Percentiles rank a stretch among this genome's conserved stretches.
These are phyloP conservation scores for Acanthochlamys bracteata DNA, from an alignment of 106 monocot species.

Conservation along the genomic window DNA sequence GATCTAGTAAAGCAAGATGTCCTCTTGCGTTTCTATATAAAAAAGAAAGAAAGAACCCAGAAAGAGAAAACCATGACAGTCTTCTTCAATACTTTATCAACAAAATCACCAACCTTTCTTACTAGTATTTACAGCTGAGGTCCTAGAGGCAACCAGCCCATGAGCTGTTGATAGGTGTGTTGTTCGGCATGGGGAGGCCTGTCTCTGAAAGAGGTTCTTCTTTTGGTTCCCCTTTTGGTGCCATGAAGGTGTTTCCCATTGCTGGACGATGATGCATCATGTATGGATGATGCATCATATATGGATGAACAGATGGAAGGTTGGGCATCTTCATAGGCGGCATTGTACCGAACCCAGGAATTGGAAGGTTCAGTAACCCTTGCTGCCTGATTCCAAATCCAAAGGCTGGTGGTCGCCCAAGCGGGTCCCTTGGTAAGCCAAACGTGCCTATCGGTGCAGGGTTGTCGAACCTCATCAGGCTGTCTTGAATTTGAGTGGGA, in stretches of 20 bases:
- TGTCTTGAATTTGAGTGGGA: slow-evolving; percentile 19
- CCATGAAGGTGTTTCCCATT: slow-evolving; percentile 21
- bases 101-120: neutral
- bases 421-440: slow-evolving; percentile 18
- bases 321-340: slow-evolving; percentile 23
- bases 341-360: slow-evolving; percentile 16
- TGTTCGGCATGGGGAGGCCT: slow-evolving; percentile 7
- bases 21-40: neutral
- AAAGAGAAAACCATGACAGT: neutral
- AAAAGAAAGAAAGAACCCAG: neutral
- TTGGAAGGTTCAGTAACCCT: slow-evolving; percentile 20
- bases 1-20: too few relatives aligned
- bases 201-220: slow-evolving; percentile 14
- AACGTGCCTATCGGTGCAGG: slow-evolving; percentile 10
- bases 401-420: slow-evolving; percentile 5
- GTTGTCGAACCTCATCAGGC: slow-evolving; percentile 23
- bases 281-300: slow-evolving; percentile 20
- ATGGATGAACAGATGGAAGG: slow-evolving; percentile 18
- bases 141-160: slow-evolving; percentile 21
- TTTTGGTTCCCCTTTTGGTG: slow-evolving; percentile 22
- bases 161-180: slow-evolving; percentile 17
- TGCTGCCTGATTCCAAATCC: slow-evolving; percentile 33
- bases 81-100: neutral
- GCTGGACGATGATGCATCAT: slow-evolving; percentile 11
- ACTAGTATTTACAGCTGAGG: slow-evolving; percentile 27